Evolutionary conservation across 192 early-diverging fungal genomes (phyloP).

Genomic region (Coemansia sp.): DNA sequence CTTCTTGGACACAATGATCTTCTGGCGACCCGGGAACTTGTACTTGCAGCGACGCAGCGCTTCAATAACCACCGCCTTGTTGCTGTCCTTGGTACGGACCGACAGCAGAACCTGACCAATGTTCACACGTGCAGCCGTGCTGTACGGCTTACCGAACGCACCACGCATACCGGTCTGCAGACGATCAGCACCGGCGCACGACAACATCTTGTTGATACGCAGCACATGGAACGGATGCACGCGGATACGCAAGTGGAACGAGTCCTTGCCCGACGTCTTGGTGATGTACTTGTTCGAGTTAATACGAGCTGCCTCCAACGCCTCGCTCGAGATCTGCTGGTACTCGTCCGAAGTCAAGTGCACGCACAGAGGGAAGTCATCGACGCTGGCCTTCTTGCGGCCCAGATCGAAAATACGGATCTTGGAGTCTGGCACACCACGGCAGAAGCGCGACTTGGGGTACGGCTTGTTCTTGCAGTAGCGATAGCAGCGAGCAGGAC

Average conservation of each 20-base stretch:
- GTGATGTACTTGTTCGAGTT: conserved; percentile 98
- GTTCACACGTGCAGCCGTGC: conserved; percentile 93
- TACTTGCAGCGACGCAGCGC: conserved; percentile 93
- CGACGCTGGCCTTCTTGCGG: conserved; percentile 94
- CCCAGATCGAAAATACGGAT: conserved; percentile 60
- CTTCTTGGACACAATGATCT: conserved; percentile 99
- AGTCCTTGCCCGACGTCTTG: conserved; percentile 96
- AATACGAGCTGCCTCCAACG: conserved; percentile 97
- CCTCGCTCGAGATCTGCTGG: conserved; percentile 98
- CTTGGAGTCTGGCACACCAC: conserved; percentile 99
- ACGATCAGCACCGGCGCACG: conserved; percentile 98
- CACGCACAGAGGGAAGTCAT: conserved; percentile 96
- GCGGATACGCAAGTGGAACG: conserved; percentile 98
- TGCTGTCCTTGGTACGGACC: conserved; percentile 91
- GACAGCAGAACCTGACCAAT: conserved; percentile 98
- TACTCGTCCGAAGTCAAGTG: conserved; percentile 97
- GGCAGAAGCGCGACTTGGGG: conserved; percentile 97
- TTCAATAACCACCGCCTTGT: conserved; percentile 92
- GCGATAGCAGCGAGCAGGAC: conserved; percentile 98
- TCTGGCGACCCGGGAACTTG: conserved; percentile 99
- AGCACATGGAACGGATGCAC: conserved; percentile 99
- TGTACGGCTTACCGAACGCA: conserved; percentile 96
- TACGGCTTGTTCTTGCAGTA: conserved; percentile 99
- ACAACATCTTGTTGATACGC: conserved; percentile 99
- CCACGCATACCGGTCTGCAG: conserved; percentile 99